phyloP scores from a whole-genome alignment of 2,329 filamentous ascomycete species.

The Fusarium cicatricum region DNA sequence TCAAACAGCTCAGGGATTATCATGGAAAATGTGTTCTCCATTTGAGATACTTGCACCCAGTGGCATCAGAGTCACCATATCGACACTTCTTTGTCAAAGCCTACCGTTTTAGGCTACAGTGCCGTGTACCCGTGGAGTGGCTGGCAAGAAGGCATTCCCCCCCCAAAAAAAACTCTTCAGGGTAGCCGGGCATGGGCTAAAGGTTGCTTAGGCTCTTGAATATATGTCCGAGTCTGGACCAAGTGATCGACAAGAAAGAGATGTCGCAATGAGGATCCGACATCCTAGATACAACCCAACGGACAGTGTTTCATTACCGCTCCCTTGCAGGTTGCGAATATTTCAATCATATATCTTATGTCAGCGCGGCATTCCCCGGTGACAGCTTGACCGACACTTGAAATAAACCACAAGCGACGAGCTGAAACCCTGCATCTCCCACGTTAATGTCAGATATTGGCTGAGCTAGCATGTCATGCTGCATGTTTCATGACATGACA shows the following conservation, averaged over 20 bases:
- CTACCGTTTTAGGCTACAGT: too few species aligned
- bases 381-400: conserved; percentile 25
- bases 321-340: conserved; percentile 22
- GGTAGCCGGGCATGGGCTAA: not conserved
- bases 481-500: conserved; percentile 9
- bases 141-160: too few species aligned
- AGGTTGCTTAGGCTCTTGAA: not conserved
- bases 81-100: too few species aligned
- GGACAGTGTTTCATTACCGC: conserved; percentile 7
- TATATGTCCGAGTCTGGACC: conserved; percentile 13
- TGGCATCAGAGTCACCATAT: too few species aligned
- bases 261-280: conserved; percentile 3
- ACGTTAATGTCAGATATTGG: conserved; percentile 4
- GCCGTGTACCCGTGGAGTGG: too few species aligned
- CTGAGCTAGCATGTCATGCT: not conserved
- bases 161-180: not conserved
- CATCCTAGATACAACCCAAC: conserved; percentile 12
- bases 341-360: conserved; percentile 5
- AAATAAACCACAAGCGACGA: conserved; percentile 4
- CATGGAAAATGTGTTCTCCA: too few species aligned
- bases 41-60: too few species aligned
- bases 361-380: not conserved
- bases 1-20: too few species aligned
- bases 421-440: conserved; percentile 9
- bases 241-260: conserved; percentile 24